Evolutionary conservation across 148 eudicot species (phyloP).

Genomic region (Limonium bicolor): DNA sequence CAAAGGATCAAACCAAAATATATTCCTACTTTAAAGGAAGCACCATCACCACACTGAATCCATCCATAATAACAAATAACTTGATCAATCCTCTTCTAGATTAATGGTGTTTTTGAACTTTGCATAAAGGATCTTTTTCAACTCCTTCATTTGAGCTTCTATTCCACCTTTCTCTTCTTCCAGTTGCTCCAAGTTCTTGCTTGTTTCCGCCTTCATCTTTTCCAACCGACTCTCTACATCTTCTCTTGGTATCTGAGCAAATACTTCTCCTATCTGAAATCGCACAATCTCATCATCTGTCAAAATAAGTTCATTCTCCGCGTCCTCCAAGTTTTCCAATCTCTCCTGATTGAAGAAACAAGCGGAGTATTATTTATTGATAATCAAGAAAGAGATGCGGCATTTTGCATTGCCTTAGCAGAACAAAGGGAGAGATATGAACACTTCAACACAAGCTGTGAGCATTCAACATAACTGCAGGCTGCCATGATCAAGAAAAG

Average conservation of each 20-base stretch:
- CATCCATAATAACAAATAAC: no score
- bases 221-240: slow-evolving; percentile 85
- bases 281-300: slow-evolving; percentile 85
- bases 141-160: slow-evolving; percentile 62
- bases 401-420: not conserved
- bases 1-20: no score
- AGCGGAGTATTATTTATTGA: not conserved
- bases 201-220: slow-evolving; percentile 52
- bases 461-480: no score
- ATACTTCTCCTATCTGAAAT: slow-evolving; percentile 94
- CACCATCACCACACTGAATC: no score
- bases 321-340: slow-evolving; percentile 80
- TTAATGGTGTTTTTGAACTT: slow-evolving; percentile 97
- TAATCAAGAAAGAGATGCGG: not conserved
- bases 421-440: not conserved
- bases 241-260: slow-evolving; percentile 80
- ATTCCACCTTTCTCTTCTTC: slow-evolving; percentile 74
- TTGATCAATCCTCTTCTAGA: slow-evolving; percentile 71
- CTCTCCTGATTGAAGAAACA: slow-evolving; percentile 43
- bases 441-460: no score
- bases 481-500: no score
- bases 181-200: slow-evolving; percentile 61
- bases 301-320: slow-evolving; percentile 77
- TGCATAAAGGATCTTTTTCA: slow-evolving; percentile 79
- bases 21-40: no score